Percentiles rank a stretch among this genome's conserved stretches.
phyloP scores from a whole-genome alignment of 371 early-diverging fungal genomes.

The Quaeritorhiza haematococci region DNA sequence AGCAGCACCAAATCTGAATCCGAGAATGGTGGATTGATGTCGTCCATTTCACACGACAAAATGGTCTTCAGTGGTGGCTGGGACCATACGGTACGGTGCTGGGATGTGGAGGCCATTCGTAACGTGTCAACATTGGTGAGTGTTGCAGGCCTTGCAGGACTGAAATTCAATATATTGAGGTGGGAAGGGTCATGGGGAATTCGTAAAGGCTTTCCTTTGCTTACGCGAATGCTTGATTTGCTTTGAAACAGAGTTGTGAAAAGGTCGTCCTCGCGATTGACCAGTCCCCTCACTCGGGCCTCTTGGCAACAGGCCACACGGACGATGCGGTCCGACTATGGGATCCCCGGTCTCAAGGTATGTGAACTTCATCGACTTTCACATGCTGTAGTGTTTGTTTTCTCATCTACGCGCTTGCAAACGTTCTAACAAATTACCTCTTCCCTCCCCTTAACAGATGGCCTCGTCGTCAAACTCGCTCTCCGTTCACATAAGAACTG shows the following conservation, averaged over 20 bases:
- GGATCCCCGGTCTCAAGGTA: slow-evolving; percentile 79
- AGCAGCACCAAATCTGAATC: too few species aligned
- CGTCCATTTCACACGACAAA: too few species aligned
- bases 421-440: background rate
- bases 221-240: slow-evolving; percentile 1
- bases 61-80: slow-evolving; percentile 79
- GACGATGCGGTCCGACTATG: slow-evolving; percentile 77
- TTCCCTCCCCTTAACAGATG: too few species aligned
- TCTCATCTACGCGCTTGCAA: background rate
- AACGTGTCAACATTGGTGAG: slow-evolving; percentile 69
- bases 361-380: background rate
- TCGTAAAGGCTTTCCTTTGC: background rate
- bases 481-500: slow-evolving; percentile 75
- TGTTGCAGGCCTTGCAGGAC: too few species aligned
- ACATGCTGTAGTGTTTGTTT: background rate
- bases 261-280: slow-evolving; percentile 72
- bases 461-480: slow-evolving; percentile 69
- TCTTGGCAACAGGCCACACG: slow-evolving; percentile 85
- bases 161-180: too few species aligned
- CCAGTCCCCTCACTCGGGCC: slow-evolving; percentile 58
- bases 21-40: too few species aligned
- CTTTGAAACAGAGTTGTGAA: slow-evolving; percentile 69
- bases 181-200: background rate
- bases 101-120: slow-evolving; percentile 77
- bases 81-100: slow-evolving; percentile 88